These are phyloP conservation scores for Lagenidium giganteum DNA, from an alignment of 352 stramenopile species.

Conservation along the genomic window DNA sequence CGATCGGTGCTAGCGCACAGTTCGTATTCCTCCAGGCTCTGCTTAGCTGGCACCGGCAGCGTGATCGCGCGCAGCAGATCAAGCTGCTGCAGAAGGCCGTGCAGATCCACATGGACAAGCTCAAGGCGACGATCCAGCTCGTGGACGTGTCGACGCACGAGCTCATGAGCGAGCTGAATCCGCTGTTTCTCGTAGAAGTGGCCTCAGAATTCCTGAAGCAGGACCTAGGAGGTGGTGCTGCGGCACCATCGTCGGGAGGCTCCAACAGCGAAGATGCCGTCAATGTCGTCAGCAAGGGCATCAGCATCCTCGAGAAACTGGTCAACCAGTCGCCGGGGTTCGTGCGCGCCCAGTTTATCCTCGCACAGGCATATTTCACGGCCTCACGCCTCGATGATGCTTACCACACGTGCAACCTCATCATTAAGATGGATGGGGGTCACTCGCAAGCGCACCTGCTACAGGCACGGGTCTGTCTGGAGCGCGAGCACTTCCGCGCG, in stretches of 20 bases:
- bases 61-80: constrained; percentile 59
- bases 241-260: not conserved
- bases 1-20: constrained; percentile 63
- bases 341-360: constrained; percentile 73
- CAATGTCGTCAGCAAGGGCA: constrained; percentile 34
- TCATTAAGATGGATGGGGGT: constrained; percentile 72
- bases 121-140: constrained; percentile 60
- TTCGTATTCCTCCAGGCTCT: constrained; percentile 86
- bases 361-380: constrained; percentile 80
- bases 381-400: constrained; percentile 70
- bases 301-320: constrained; percentile 82
- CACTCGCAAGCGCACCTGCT: constrained; percentile 80
- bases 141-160: constrained; percentile 67
- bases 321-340: constrained; percentile 80
- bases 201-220: constrained; percentile 71
- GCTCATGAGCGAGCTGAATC: constrained; percentile 77
- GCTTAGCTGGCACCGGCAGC: constrained; percentile 77
- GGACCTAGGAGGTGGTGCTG: constrained; percentile 19
- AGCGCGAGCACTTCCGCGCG: constrained; percentile 66
- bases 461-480: constrained; percentile 75
- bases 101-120: constrained; percentile 78
- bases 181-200: constrained; percentile 87
- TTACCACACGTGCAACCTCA: constrained; percentile 66
- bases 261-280: constrained; percentile 3
- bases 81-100: constrained; percentile 71